Percentiles rank a stretch among this genome's conserved stretches.
phyloP scores from a whole-genome alignment of 805 yeast species.

The Crinitomyces ghanaensis region DNA sequence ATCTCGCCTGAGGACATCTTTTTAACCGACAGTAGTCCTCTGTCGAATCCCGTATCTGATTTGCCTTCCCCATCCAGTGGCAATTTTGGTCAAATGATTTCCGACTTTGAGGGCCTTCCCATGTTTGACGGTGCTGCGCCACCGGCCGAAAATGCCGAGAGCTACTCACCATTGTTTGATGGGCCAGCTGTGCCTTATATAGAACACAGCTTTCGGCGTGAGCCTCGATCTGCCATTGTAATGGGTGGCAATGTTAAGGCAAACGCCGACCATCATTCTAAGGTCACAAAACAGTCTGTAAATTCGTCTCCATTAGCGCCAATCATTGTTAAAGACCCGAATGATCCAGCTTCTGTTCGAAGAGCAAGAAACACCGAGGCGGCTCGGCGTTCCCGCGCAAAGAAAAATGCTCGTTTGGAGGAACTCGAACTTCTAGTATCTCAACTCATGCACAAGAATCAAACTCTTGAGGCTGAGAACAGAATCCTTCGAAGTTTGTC shows the following conservation, averaged over 20 bases:
- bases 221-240: constrained; percentile 13
- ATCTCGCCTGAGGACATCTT: too few species aligned
- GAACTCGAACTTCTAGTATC: constrained; percentile 75
- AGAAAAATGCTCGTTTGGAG: constrained; percentile 78
- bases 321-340: constrained; percentile 38
- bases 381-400: constrained; percentile 62
- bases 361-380: constrained; percentile 77
- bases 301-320: constrained; percentile 28
- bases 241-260: constrained; percentile 4
- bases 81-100: too few species aligned
- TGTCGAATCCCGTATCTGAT: too few species aligned
- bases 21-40: too few species aligned
- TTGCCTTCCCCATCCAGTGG: too few species aligned
- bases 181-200: constrained; percentile 1
- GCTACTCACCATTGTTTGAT: too few species aligned
- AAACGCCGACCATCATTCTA: too few species aligned
- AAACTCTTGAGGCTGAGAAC: constrained; percentile 47
- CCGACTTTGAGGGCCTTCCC: too few species aligned
- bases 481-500: constrained; percentile 9
- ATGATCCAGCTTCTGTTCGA: constrained; percentile 59
- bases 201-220: constrained; percentile 6
- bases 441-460: constrained; percentile 44
- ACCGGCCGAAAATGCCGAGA: too few species aligned
- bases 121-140: too few species aligned
- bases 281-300: neutral